phyloP scores from a whole-genome alignment of 257 asterid species.

The Rubia yunnanensis region DNA sequence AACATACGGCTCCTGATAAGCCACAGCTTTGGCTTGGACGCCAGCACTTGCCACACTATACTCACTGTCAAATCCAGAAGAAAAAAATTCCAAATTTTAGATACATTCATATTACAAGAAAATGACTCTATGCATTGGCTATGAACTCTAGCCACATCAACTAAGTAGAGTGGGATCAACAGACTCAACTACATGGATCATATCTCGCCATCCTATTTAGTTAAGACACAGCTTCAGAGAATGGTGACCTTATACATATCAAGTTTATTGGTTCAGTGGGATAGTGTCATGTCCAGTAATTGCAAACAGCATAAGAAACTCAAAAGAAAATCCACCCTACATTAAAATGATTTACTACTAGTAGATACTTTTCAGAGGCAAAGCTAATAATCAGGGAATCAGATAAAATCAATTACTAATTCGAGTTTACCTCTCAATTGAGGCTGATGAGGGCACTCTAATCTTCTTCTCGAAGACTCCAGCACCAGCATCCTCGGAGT shows the following conservation, averaged over 20 bases:
- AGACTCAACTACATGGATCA: background rate
- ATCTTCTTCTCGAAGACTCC: constrained; percentile 40
- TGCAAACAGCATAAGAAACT: background rate
- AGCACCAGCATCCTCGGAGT: constrained; percentile 37
- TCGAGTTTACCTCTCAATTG: constrained; percentile 51
- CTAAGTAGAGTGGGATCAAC: background rate
- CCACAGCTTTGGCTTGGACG: constrained; percentile 26
- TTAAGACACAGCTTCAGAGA: background rate
- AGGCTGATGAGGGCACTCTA: constrained; percentile 60
- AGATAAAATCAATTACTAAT: background rate
- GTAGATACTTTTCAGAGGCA: too few relatives aligned
- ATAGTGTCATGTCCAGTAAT: too few relatives aligned
- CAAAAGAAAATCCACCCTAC: background rate
- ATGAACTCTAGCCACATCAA: background rate
- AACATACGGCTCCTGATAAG: constrained; percentile 37
- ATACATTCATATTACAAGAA: background rate
- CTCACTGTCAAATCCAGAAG: constrained; percentile 42
- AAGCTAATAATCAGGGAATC: constrained; percentile 6
- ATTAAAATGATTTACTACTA: background rate
- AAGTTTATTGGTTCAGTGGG: too few relatives aligned
- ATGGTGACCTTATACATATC: background rate
- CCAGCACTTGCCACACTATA: constrained; percentile 38
- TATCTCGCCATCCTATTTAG: background rate
- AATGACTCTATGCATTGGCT: background rate
- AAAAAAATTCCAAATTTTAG: constrained; percentile 3